Conservation (phyloP, 306 rosid species). For the Rosa chinensis region DNA sequence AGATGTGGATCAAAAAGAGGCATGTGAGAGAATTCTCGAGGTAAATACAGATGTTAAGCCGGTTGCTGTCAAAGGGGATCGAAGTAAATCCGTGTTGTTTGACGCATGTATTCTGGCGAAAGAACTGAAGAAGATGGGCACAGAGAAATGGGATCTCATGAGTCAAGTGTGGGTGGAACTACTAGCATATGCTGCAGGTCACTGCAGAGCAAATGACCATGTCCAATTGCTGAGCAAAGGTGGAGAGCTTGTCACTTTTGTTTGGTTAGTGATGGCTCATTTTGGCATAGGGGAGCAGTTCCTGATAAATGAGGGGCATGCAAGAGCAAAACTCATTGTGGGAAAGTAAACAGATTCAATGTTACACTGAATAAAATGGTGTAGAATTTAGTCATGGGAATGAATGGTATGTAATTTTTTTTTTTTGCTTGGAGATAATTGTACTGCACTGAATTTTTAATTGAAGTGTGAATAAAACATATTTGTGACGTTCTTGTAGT, state of each 20-base stretch:
- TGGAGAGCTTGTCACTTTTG: constrained; percentile 28
- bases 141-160: constrained; percentile 17
- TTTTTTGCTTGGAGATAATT: neutral
- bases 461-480: neutral
- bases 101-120: constrained; percentile 24
- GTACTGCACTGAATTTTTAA: neutral
- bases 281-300: constrained; percentile 31
- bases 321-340: constrained; percentile 20
- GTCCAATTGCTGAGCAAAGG: constrained; percentile 23
- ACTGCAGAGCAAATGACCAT: constrained; percentile 21
- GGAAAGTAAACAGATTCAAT: neutral
- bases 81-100: constrained; percentile 27
- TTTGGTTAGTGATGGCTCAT: constrained; percentile 35
- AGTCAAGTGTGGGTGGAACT: constrained; percentile 29
- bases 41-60: constrained; percentile 5
- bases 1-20: neutral
- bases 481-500: neutral
- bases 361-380: neutral
- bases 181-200: constrained; percentile 25
- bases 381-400: neutral
- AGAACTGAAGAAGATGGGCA: neutral
- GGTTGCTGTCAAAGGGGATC: constrained; percentile 25
- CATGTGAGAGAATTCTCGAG: neutral
- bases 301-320: constrained; percentile 25
- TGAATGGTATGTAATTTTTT: neutral